Base-by-base conservation (phyloP, 305 asterid genomes). In the Euphrasia arctica region DNA sequence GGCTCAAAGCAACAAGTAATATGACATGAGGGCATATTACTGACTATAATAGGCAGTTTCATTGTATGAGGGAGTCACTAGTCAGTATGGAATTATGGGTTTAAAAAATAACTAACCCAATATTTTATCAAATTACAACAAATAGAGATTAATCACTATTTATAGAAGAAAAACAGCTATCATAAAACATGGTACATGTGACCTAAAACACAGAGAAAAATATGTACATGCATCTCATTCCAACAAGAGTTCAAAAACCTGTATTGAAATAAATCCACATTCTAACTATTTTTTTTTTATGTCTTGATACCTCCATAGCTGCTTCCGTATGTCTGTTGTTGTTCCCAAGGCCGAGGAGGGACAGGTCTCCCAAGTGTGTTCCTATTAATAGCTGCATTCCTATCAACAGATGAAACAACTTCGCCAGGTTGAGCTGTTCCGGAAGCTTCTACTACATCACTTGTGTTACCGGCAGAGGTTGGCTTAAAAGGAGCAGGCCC, bases 321-420 rank as follows among this genome's bases (percentile, higher is more conserved):
- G 84, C 67, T 85, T 57, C 91, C 88, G 58, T 82, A 84, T 18
- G 90, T 76, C 78, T 79, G 92, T 67, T 79, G 92, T 67, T 90
- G 97, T 74, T 93, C 96, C 97, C 99, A 88, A 43, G 96, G 99
- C 78, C 99, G 82, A 25, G 91, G 7, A 31, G 99, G 97, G 25
- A 93, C 84, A 15, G 99, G 91, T 75, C 97, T 79, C 60, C 83
- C 90, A 25, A 90, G 80, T 22, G 92, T 39, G 70, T 68, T 91
- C 64, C 77, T 74, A 70, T 77, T 86, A 50, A 71, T 79, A 62
- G 77, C 36, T 27, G 85, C 49, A 72, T 61, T 89, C 76, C 78
- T 64, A 71, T 76, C 74, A 50, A 87, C 72, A 11, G 87, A 66
- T 51, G 96, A 68, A 77, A 93, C 96, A 76, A 79, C 75, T 74